phyloP scores from a whole-genome alignment of 2,329 filamentous ascomycete genomes.

The Trichoderma atrobrunneum region DNA sequence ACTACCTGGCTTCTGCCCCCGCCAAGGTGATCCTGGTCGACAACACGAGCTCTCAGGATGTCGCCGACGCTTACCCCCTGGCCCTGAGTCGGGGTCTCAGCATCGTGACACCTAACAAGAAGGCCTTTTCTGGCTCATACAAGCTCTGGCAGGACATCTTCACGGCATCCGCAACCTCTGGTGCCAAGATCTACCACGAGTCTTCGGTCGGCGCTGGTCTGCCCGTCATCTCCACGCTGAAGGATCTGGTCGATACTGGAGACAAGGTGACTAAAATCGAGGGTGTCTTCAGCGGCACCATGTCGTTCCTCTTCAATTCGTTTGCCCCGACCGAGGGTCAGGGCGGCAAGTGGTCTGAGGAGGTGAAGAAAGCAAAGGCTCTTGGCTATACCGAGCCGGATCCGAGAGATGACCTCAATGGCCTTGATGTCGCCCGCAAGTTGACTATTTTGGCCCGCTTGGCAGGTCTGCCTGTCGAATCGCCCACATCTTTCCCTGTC shows the following conservation, averaged over 20 bases:
- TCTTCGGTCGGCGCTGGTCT: constrained; percentile 90
- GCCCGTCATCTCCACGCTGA: constrained; percentile 88
- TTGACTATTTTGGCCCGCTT: constrained; percentile 90
- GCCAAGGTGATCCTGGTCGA: constrained; percentile 82
- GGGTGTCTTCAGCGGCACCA: constrained; percentile 95
- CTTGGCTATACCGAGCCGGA: constrained; percentile 91
- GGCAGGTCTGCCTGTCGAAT: constrained; percentile 75
- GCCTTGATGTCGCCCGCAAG: constrained; percentile 89
- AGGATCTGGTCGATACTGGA: constrained; percentile 90
- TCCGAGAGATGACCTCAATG: constrained; percentile 81
- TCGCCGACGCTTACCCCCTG: constrained; percentile 78
- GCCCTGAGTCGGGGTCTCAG: constrained; percentile 81
- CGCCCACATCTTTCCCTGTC: constrained; percentile 86
- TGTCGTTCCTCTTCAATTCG: constrained; percentile 97
- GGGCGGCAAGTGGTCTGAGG: constrained; percentile 83
- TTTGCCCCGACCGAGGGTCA: constrained; percentile 77
- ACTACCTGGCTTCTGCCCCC: constrained; percentile 75
- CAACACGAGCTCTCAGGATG: constrained; percentile 87
- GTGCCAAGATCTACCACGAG: constrained; percentile 90
- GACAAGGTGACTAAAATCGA: constrained; percentile 91
- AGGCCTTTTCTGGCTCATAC: constrained; percentile 83
- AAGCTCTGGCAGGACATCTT: constrained; percentile 88
- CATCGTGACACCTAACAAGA: constrained; percentile 97
- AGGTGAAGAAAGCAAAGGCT: constrained; percentile 88
- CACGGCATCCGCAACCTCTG: constrained; percentile 62